A percentile compares a stretch with the other conserved stretches of the same genome.
Conservation (phyloP, 1,284 basidiomycete genomes). For the Apiotrichum montevideense region DNA sequence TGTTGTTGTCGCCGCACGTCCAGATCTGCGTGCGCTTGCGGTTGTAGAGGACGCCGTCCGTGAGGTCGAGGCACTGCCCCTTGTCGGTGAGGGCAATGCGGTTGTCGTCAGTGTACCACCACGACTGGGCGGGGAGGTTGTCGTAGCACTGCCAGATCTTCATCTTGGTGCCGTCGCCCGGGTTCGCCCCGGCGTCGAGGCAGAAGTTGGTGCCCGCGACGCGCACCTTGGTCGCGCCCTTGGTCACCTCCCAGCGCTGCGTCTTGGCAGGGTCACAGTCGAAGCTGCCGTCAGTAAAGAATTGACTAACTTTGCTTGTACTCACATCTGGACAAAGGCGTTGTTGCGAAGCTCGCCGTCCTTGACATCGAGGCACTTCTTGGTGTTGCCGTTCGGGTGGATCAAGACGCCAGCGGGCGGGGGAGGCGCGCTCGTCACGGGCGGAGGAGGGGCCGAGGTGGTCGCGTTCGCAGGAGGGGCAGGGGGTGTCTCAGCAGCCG, state of each 20-base stretch:
- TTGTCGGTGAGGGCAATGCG: conserved; percentile 15
- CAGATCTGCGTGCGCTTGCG: conserved; percentile 21
- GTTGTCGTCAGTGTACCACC: conserved; percentile 26
- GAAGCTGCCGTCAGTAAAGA: conserved; percentile 9
- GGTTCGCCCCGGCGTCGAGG: conserved; percentile 26
- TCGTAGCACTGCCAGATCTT: conserved; percentile 25
- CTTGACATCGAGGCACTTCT: conserved; percentile 30
- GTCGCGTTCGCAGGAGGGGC: no score
- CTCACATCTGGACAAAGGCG: conserved; percentile 15
- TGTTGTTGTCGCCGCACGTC: conserved; percentile 15
- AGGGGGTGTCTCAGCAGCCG: no score
- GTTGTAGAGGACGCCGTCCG: conserved; percentile 16
- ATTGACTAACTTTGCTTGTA: conserved; percentile 13
- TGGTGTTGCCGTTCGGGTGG: conserved; percentile 29
- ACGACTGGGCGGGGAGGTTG: conserved; percentile 18
- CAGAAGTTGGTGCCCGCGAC: conserved; percentile 30
- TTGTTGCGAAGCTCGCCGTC: conserved; percentile 17
- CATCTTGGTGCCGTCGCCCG: conserved; percentile 18
- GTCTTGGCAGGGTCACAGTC: not conserved
- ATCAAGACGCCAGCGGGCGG: conserved; percentile 17
- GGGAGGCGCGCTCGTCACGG: no score
- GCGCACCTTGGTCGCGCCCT: conserved; percentile 14
- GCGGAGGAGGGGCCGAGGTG: no score
- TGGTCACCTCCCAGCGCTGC: not conserved
- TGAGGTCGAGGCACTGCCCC: conserved; percentile 23